phyloP scores from a whole-genome alignment of 305 asterid species.

The Fraxinus sp. region DNA sequence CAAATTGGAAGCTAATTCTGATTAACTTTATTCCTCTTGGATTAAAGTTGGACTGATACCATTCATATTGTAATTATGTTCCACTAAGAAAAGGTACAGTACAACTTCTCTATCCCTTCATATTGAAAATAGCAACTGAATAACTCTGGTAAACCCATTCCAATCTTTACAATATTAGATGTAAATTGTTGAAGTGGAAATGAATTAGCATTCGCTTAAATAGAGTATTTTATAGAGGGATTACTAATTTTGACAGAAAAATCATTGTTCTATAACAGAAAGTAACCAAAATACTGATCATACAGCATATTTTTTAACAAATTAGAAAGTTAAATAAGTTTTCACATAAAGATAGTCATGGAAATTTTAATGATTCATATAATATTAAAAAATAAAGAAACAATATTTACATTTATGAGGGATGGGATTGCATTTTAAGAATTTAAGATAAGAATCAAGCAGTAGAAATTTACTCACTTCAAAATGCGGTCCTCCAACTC shows the following conservation, averaged over 20 bases:
- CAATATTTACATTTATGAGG: background rate
- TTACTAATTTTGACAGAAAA: background rate
- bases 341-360: background rate
- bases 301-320: background rate
- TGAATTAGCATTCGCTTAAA: conserved; percentile 5
- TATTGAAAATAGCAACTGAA: background rate
- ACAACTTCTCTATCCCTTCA: background rate
- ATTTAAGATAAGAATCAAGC: conserved; percentile 3
- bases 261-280: background rate
- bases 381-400: background rate
- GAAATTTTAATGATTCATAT: background rate
- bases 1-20: conserved; percentile 1
- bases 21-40: background rate
- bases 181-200: background rate
- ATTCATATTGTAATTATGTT: background rate
- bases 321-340: background rate
- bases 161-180: background rate
- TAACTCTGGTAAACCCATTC: background rate
- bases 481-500: conserved; percentile 69
- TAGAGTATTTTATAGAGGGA: background rate
- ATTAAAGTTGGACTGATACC: background rate
- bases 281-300: background rate
- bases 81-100: conserved; percentile 10
- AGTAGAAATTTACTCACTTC: conserved; percentile 50
- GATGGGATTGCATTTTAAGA: background rate